Evolutionary conservation across 1,139 yeast species (phyloP).

Genomic region (Yamadazyma mexicana): DNA sequence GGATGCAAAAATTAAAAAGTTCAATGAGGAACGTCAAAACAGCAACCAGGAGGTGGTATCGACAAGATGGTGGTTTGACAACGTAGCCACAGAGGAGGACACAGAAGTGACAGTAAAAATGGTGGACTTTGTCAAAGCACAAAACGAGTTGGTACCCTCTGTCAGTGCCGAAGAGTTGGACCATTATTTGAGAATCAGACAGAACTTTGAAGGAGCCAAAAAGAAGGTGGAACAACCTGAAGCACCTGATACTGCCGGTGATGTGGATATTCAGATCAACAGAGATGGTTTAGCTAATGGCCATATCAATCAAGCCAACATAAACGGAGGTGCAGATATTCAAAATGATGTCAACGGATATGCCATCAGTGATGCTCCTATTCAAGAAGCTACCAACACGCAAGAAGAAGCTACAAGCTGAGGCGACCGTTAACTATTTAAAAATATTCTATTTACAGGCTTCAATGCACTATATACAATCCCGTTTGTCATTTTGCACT

Average conservation of each 20-base stretch:
- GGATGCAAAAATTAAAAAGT: conserved; percentile 60
- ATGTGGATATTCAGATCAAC: neutral
- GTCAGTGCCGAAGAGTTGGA: conserved; percentile 85
- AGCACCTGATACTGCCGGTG: neutral
- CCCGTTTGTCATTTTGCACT: no score
- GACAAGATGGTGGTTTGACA: conserved; percentile 91
- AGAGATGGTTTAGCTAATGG: neutral
- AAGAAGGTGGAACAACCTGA: neutral
- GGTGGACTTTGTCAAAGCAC: conserved; percentile 77
- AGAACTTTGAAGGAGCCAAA: conserved; percentile 68
- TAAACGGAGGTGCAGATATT: no score
- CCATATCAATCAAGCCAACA: neutral
- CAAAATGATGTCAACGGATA: no score
- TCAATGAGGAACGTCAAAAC: conserved; percentile 36
- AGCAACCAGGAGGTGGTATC: conserved; percentile 47
- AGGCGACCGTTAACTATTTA: no score
- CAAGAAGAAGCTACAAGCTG: no score
- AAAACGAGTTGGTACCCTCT: conserved; percentile 70
- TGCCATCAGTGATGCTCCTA: no score
- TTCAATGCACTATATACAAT: neutral
- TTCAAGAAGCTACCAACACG: no score
- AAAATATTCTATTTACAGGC: no score
- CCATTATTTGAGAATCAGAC: conserved; percentile 76
- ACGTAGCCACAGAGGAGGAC: conserved; percentile 68
- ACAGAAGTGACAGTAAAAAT: conserved; percentile 64